Conservation (phyloP, 2,329 filamentous ascomycete species). For the Remersonia thermophila region DNA sequence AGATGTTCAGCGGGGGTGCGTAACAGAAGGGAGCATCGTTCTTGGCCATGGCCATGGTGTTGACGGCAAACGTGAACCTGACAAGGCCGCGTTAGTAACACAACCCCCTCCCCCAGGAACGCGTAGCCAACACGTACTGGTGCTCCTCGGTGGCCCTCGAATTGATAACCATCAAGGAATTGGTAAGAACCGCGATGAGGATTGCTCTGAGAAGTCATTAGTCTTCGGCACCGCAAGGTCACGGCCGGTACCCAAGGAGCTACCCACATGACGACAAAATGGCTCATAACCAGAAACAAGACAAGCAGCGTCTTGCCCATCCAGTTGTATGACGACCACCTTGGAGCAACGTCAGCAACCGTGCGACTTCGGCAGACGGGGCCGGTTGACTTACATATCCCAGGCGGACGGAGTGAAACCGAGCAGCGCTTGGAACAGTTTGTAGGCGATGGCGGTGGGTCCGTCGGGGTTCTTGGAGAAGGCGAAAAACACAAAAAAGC, state of each 20-base stretch:
- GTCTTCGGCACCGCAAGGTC: not conserved
- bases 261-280: slow-evolving; percentile 73
- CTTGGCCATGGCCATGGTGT: slow-evolving; percentile 96
- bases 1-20: slow-evolving; percentile 78
- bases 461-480: slow-evolving; percentile 62
- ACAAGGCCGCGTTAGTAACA: not conserved
- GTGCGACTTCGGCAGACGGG: not conserved
- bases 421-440: slow-evolving; percentile 88
- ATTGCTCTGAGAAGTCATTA: slow-evolving; percentile 48
- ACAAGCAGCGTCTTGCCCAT: slow-evolving; percentile 66
- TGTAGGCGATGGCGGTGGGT: slow-evolving; percentile 67
- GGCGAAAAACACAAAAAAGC: slow-evolving; percentile 91
- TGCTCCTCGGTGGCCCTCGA: slow-evolving; percentile 91
- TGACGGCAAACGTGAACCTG: slow-evolving; percentile 83
- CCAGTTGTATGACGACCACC: slow-evolving; percentile 62
- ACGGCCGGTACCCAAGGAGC: slow-evolving; percentile 1
- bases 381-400: slow-evolving; percentile 53
- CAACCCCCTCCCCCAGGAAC: not conserved
- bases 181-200: slow-evolving; percentile 87
- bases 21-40: slow-evolving; percentile 96
- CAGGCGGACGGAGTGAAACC: slow-evolving; percentile 92
- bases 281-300: slow-evolving; percentile 83
- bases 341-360: slow-evolving; percentile 15
- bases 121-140: slow-evolving; percentile 32
- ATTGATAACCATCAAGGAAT: slow-evolving; percentile 90